Evolutionary conservation across 2,329 filamentous ascomycete species (phyloP), one percentile per base, ranked within the genome.

Genomic region (Gnomoniopsis smithogilvyi): DNA sequence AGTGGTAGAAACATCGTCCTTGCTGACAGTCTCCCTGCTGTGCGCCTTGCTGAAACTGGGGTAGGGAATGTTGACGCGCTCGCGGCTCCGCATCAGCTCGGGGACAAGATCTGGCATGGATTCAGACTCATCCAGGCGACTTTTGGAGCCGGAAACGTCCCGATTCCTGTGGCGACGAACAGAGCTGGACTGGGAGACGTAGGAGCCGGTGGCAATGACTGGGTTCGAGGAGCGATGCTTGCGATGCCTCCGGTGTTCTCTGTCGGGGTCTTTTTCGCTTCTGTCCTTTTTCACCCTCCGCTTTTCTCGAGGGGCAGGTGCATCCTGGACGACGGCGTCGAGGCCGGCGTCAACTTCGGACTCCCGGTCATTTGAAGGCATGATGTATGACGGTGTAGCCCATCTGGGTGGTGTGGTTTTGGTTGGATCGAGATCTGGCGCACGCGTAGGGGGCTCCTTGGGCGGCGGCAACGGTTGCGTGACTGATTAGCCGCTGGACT

Each of bases 41-140:
- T 96, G 91, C 14, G 90, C 90, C 75, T 96, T 97, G 75, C 90
- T 95, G 73, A 96, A 92, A 12, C 82, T 81, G 1, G 92, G 91
- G 70, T 96, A 96, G 7, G 91, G 88, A 46, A 90, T 70, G 62
- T 80, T 82, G 36, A 78, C 70, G 30, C 80, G 79, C 55, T 81
- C 77, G 52, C 67, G 70, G 61, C 71, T 75, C 48, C 73, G 70
- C 49, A 73, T 70, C 53, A 82, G 69, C 67, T 80, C 78, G 22
- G 78, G 79, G 14, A 80, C 77, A 49, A 83, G 69, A 55, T 84
- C 79, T 51, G 78, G 78, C 67, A 78, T 77, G 43, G 77, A 78
- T 45, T 70, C 65, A 7, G 51, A 46, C 49, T 51, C 56, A 14
- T 54, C 26, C 66, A 62, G 46, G 63, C 64, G 43, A 65, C 62